Evolutionary conservation across 2,329 filamentous ascomycete genomes (phyloP).

Genomic region (Penicillium sp.): DNA sequence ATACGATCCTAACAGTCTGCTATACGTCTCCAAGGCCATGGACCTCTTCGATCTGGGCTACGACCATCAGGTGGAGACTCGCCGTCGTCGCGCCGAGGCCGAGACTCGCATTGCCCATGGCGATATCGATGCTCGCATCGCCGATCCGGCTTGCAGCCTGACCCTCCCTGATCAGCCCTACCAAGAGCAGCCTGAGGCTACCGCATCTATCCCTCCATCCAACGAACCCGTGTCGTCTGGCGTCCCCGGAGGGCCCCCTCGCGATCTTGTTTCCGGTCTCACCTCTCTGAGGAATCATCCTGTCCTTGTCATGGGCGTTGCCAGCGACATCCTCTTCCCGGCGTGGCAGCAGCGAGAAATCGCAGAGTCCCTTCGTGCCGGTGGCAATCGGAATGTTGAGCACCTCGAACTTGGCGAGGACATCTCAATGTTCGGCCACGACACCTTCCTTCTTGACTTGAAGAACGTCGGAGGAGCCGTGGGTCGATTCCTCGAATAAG

Average conservation of each 20-base stretch:
- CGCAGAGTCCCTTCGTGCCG: conserved; percentile 69
- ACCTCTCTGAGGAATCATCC: conserved; percentile 66
- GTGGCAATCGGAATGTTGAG: conserved; percentile 73
- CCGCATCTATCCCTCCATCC: conserved; percentile 33
- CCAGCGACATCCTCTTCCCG: conserved; percentile 92
- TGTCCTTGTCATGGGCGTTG: conserved; percentile 84
- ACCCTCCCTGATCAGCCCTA: conserved; percentile 80
- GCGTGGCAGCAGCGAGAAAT: conserved; percentile 97
- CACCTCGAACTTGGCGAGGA: conserved; percentile 93
- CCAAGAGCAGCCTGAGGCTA: conserved; percentile 66
- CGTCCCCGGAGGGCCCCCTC: conserved; percentile 52
- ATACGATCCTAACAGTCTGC: conserved; percentile 88
- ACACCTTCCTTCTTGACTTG: conserved; percentile 89
- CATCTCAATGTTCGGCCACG: conserved; percentile 89
- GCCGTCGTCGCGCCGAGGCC: conserved; percentile 57
- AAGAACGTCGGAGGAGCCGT: conserved; percentile 85
- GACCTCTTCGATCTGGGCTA: conserved; percentile 88
- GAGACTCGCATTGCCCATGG: conserved; percentile 52
- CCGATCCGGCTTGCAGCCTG: conserved; percentile 62
- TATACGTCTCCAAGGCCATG: conserved; percentile 99
- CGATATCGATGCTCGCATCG: conserved; percentile 25
- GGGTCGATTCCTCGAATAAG: conserved; percentile 65
- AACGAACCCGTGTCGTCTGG: conserved; percentile 25
- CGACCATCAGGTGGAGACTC: conserved; percentile 60
- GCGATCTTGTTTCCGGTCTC: conserved; percentile 74